Percentiles rank a stretch among this genome's conserved stretches.
Evolutionary conservation across 2,329 filamentous ascomycete species (phyloP).

Genomic region (Trichoderma endophyticum): DNA sequence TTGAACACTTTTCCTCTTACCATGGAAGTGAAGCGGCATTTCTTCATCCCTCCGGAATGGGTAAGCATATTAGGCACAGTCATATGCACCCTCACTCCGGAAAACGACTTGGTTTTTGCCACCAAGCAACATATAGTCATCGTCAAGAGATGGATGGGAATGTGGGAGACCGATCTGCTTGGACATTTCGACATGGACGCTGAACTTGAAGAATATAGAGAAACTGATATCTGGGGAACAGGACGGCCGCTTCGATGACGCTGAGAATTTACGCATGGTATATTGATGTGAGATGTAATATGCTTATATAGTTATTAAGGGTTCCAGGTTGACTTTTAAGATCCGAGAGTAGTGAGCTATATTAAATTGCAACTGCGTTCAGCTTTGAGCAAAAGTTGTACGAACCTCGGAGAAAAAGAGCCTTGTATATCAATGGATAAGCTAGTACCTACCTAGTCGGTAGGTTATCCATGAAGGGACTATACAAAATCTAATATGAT

Average conservation of each 20-base stretch:
- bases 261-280: neutral
- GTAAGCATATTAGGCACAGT: neutral
- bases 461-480: too few species aligned
- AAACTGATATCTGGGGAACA: neutral
- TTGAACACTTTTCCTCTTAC: neutral
- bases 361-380: too few species aligned
- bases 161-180: neutral
- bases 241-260: neutral
- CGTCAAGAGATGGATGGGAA: neutral
- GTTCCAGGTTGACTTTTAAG: too few species aligned
- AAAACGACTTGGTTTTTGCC: neutral
- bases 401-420: too few species aligned
- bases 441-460: too few species aligned
- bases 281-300: neutral
- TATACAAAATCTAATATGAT: too few species aligned
- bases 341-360: too few species aligned
- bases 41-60: slow-evolving; percentile 5
- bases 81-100: neutral
- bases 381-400: too few species aligned
- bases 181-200: neutral
- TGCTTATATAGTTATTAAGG: too few species aligned
- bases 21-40: slow-evolving; percentile 1
- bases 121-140: neutral
- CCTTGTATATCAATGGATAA: too few species aligned
- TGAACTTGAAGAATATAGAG: neutral